Evolutionary conservation across 2,329 filamentous ascomycete genomes (phyloP).

Genomic region (Aspergillus sp.): DNA sequence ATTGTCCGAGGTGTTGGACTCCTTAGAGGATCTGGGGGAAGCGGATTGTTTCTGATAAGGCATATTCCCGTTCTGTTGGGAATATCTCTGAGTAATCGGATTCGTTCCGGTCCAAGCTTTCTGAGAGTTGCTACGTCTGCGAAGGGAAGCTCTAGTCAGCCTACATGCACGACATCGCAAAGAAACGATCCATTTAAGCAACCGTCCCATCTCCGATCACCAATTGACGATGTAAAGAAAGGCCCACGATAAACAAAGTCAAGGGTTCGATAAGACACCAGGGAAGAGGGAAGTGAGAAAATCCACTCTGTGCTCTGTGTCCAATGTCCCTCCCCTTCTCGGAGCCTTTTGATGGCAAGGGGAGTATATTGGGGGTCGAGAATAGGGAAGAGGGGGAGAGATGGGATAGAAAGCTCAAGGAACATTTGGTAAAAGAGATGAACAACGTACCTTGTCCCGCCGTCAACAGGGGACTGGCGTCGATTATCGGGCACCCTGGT

Average conservation of each 20-base stretch:
- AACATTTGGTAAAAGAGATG: conserved; percentile 1
- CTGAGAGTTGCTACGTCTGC: conserved; percentile 46
- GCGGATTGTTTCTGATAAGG: conserved; percentile 35
- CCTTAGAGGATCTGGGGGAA: conserved; percentile 36
- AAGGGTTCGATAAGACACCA: too few relatives aligned
- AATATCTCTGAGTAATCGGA: conserved; percentile 50
- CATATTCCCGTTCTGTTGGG: conserved; percentile 48
- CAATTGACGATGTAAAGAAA: neutral
- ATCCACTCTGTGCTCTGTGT: too few relatives aligned
- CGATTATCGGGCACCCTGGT: conserved; percentile 45
- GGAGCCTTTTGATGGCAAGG: too few relatives aligned
- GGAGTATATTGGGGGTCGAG: too few relatives aligned
- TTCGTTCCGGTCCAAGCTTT: conserved; percentile 57
- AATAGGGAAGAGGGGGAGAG: neutral
- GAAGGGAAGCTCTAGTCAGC: conserved; percentile 11
- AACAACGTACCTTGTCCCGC: conserved; percentile 45
- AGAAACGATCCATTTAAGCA: too few relatives aligned
- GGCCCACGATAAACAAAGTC: too few relatives aligned
- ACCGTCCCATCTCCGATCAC: too few relatives aligned
- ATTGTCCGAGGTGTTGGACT: conserved; percentile 47
- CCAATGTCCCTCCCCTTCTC: too few relatives aligned
- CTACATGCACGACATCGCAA: conserved; percentile 7
- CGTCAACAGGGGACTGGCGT: conserved; percentile 50
- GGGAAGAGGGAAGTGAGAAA: too few relatives aligned
- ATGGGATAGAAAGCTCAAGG: neutral